Evolutionary conservation across 2,329 filamentous ascomycete species (phyloP).

Genomic region (Penicillium sp.): DNA sequence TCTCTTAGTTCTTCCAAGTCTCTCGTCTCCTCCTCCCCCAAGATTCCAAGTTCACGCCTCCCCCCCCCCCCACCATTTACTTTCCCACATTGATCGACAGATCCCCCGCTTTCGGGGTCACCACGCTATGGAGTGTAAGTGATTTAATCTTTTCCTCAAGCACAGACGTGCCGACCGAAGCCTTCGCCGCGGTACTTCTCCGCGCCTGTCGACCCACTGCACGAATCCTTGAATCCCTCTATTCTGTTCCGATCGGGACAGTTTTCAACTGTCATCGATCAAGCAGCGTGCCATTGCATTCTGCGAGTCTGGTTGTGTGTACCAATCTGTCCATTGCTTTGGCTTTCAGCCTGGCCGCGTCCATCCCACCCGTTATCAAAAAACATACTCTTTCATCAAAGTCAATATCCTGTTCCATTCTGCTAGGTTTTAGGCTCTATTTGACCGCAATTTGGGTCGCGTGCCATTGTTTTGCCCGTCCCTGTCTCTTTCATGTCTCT

Average conservation of each 20-base stretch:
- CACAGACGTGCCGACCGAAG: constrained; percentile 31
- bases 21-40: constrained; percentile 33
- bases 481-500: constrained; percentile 20
- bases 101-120: constrained; percentile 45
- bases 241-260: constrained; percentile 18
- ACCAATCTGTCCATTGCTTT: constrained; percentile 21
- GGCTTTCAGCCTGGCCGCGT: constrained; percentile 29
- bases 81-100: constrained; percentile 35
- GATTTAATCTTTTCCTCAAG: constrained; percentile 32
- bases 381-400: constrained; percentile 37
- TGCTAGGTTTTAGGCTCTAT: constrained; percentile 25
- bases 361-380: constrained; percentile 41
- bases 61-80: constrained; percentile 32
- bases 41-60: constrained; percentile 12
- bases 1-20: constrained; percentile 39
- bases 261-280: constrained; percentile 15
- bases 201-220: constrained; percentile 41
- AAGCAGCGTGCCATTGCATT: constrained; percentile 16
- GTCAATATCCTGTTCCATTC: constrained; percentile 28
- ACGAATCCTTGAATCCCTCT: constrained; percentile 27
- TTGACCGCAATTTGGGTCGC: constrained; percentile 34
- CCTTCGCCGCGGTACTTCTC: constrained; percentile 40
- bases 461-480: constrained; percentile 28
- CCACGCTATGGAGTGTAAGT: constrained; percentile 61
- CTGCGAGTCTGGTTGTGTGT: constrained; percentile 23